Evolutionary conservation across 805 yeast species (phyloP).

Genomic region (Myxozyma geophila): DNA sequence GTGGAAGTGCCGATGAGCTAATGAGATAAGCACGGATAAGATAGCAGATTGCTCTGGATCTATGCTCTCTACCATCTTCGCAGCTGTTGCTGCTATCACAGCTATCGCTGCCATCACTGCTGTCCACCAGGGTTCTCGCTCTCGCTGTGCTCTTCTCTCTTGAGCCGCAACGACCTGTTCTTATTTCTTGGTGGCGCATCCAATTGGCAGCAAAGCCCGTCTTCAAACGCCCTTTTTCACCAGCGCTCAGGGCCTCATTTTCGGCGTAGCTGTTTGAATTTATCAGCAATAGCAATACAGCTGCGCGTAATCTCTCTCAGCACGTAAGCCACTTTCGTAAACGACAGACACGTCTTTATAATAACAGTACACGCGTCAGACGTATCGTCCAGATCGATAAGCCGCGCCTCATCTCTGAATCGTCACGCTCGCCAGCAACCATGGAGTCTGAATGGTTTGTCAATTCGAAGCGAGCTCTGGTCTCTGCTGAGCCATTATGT

Average conservation of each 20-base stretch:
- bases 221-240: too few relatives aligned
- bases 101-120: neutral
- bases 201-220: too few relatives aligned
- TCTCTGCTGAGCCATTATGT: slow-evolving; percentile 57
- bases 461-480: slow-evolving; percentile 55
- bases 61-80: too few relatives aligned
- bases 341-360: neutral
- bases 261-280: too few relatives aligned
- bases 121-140: neutral
- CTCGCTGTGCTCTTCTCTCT: neutral
- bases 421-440: neutral
- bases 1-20: neutral
- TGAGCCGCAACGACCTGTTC: neutral
- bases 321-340: neutral
- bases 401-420: neutral
- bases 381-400: neutral
- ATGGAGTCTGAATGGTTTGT: slow-evolving; percentile 46
- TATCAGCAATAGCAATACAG: too few relatives aligned
- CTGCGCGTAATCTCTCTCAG: too few relatives aligned
- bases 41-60: too few relatives aligned
- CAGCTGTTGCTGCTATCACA: neutral
- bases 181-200: too few relatives aligned
- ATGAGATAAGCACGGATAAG: too few relatives aligned
- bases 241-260: too few relatives aligned
- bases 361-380: neutral